Evolutionary conservation across 2,329 filamentous ascomycete species (phyloP).

Genomic region (Talaromyces piceae): DNA sequence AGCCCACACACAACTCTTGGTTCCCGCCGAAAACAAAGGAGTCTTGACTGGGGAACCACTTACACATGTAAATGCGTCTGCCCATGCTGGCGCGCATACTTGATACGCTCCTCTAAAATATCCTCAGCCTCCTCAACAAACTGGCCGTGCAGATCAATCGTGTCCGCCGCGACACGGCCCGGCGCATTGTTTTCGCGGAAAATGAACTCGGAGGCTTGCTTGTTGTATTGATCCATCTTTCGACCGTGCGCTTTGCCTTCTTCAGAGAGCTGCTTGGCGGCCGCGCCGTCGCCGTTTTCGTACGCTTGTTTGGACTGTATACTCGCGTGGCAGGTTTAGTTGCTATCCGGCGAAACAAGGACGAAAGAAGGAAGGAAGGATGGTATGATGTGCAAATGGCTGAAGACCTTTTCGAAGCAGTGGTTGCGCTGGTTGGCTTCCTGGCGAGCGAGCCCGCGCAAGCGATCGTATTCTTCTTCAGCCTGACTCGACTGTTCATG

Average conservation of each 20-base stretch:
- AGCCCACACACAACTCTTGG: background rate
- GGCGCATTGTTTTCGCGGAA: slow-evolving; percentile 88
- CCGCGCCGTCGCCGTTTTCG: slow-evolving; percentile 68
- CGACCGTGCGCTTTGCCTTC: slow-evolving; percentile 78
- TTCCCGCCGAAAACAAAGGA: background rate
- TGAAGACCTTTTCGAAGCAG: slow-evolving; percentile 63
- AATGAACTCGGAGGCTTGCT: slow-evolving; percentile 85
- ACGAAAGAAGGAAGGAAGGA: slow-evolving; percentile 1
- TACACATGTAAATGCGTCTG: slow-evolving; percentile 79
- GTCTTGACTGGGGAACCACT: slow-evolving; percentile 18
- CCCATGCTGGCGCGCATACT: slow-evolving; percentile 63
- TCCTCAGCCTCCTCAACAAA: slow-evolving; percentile 92
- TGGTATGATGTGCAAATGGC: background rate
- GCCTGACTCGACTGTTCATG: slow-evolving; percentile 58
- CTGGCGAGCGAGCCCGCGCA: slow-evolving; percentile 72
- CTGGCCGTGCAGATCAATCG: slow-evolving; percentile 89
- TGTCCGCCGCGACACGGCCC: slow-evolving; percentile 67
- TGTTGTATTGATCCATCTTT: slow-evolving; percentile 82
- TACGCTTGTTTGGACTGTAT: slow-evolving; percentile 68
- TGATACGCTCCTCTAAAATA: slow-evolving; percentile 79
- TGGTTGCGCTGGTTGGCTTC: slow-evolving; percentile 71
- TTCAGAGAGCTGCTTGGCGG: slow-evolving; percentile 75
- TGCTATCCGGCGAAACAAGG: background rate
- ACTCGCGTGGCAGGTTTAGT: background rate
- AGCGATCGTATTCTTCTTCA: slow-evolving; percentile 81